Evolutionary conservation across 768 basidiomycete species (phyloP).

Genomic region (Hygrophorus pudorinus): DNA sequence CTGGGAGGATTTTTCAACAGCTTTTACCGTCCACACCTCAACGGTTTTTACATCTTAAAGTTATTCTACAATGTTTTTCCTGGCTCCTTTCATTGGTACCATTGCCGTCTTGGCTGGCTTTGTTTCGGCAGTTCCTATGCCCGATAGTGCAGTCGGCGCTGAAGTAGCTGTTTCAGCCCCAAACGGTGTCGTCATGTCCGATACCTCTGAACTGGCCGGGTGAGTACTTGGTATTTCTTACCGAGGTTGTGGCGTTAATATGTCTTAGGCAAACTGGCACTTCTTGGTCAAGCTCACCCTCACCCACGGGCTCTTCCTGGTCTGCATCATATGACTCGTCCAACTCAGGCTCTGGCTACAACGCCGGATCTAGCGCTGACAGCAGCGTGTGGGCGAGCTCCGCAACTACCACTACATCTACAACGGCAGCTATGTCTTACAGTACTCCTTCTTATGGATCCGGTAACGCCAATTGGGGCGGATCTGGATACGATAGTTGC

Average conservation of each 20-base stretch:
- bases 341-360: no score
- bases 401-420: no score
- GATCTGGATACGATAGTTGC: conserved; percentile 52
- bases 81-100: conserved; percentile 44
- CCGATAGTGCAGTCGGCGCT: conserved; percentile 11
- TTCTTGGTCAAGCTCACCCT: conserved; percentile 8
- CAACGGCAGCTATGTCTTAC: conserved; percentile 12
- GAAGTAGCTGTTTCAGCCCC: conserved; percentile 37
- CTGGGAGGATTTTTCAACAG: conserved; percentile 41
- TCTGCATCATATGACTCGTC: no score
- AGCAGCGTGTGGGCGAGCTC: neutral
- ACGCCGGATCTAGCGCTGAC: conserved; percentile 2
- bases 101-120: conserved; percentile 40
- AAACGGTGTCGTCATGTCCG: conserved; percentile 34
- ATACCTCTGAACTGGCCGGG: conserved; percentile 25
- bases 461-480: conserved; percentile 48
- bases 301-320: no score
- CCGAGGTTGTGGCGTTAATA: neutral
- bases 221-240: conserved; percentile 16
- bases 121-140: conserved; percentile 26
- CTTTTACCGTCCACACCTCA: conserved; percentile 33
- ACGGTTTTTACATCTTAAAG: conserved; percentile 32
- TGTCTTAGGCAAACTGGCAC: conserved; percentile 9
- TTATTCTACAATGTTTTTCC: conserved; percentile 48
- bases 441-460: conserved; percentile 52